These are phyloP conservation scores for Calonectria hawksworthii DNA, from an alignment of 2,329 filamentous ascomycete genomes.

Conservation along the genomic window DNA sequence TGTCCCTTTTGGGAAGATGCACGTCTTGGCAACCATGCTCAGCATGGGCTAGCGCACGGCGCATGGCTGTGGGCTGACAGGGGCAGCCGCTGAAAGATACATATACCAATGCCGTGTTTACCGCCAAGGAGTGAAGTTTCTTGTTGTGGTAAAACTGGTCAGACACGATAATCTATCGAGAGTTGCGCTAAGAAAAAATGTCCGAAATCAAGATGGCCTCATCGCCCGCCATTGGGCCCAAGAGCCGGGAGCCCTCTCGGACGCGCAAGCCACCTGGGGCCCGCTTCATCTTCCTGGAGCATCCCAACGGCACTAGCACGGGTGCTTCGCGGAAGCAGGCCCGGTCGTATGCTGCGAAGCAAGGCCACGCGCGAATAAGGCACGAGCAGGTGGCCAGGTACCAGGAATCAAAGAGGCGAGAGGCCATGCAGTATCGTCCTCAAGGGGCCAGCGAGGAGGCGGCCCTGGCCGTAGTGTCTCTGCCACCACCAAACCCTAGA, in stretches of 20 bases:
- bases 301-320: background rate
- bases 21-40: slow-evolving; percentile 9
- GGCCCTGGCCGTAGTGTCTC: background rate
- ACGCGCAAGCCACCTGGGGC: background rate
- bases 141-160: background rate
- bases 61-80: background rate
- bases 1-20: slow-evolving; percentile 12
- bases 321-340: slow-evolving; percentile 3
- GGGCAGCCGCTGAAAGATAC: background rate
- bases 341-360: slow-evolving; percentile 9
- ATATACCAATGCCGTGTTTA: background rate
- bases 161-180: background rate
- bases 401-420: background rate
- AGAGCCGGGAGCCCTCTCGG: background rate
- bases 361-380: slow-evolving; percentile 8
- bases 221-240: background rate
- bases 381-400: slow-evolving; percentile 1
- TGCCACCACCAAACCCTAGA: background rate
- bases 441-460: no score
- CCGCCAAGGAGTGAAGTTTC: background rate
- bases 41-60: background rate
- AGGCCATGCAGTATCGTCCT: background rate
- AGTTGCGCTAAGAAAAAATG: background rate
- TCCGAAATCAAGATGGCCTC: background rate
- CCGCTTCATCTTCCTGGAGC: background rate